Evolutionary conservation across 352 stramenopile genomes (phyloP), one percentile per base, ranked within the genome.

Genomic region (Nothophytophthora sp.): DNA sequence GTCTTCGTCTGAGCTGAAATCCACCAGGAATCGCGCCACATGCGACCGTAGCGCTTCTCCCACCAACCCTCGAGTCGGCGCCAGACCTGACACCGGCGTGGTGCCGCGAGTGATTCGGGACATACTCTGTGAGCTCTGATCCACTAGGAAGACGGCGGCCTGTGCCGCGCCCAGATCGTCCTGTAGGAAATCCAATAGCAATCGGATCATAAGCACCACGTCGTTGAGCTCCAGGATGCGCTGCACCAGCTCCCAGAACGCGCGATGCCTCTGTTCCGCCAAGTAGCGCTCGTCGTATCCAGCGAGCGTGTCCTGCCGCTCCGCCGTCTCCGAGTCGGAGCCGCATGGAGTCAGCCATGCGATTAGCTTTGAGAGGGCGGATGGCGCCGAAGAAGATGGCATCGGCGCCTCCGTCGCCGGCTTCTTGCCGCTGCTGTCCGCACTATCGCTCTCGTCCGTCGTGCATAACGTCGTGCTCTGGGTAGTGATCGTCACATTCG

Each of bases 201-300:
- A 30, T 7, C 72, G 71, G 45, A 90, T 81, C 76, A 92, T 90
- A n/a, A 74, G 64, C 32, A 89, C 73, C 5, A 87, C 79, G 34
- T 92, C 81, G 52, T 89, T 90, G 13, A 87, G 56, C 12, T 70
- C 63, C 37, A 92, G 34, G 8, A 92, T 63, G 8, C 72, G 58
- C 55, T 88, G 77, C 46, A 92, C 81, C 16, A 92, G 65, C 38
- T 87, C 66, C 81, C 81, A 92, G 50, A 92, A 92, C n/a, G 72
- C 67, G 30, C 67, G 70, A 45, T 92, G 81, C 46, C 84, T 86
- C 42, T 87, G 64, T 25, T 90, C 80, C 15, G 65, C 60, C 29
- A 84, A 37, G 27, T 59, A 75, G 32, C 60, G 63, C 19, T 67
- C 55, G 53, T 80, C 73, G 32, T 47, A 57, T 20, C 50, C 46